Conservation (phyloP, 768 basidiomycete genomes). For the Auricularia sp. region DNA sequence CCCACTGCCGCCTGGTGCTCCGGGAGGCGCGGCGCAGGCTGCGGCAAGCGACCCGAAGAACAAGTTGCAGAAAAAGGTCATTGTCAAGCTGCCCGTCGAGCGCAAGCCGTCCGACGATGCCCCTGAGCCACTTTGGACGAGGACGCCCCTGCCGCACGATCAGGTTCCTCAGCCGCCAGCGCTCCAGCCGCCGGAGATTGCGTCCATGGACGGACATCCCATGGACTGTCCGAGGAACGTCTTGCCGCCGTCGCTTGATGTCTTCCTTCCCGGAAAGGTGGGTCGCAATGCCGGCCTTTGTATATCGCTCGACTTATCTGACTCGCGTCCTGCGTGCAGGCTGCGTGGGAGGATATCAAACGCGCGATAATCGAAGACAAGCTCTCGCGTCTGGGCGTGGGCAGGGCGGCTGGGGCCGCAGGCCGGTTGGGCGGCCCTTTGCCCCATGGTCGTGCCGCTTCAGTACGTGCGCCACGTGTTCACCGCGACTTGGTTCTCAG, state of each 20-base stretch:
- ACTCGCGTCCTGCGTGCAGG: slow-evolving; percentile 28
- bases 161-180: slow-evolving; percentile 23
- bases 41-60: slow-evolving; percentile 12
- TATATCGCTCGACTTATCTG: slow-evolving; percentile 7
- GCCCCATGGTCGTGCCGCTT: slow-evolving; percentile 77
- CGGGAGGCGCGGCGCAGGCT: slow-evolving; percentile 15
- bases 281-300: slow-evolving; percentile 11
- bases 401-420: slow-evolving; percentile 44
- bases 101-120: slow-evolving; percentile 25
- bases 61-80: slow-evolving; percentile 52
- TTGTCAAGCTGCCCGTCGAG: slow-evolving; percentile 68
- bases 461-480: slow-evolving; percentile 34
- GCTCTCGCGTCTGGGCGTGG: slow-evolving; percentile 69
- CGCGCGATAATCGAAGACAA: slow-evolving; percentile 71
- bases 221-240: slow-evolving; percentile 40
- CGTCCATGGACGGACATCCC: slow-evolving; percentile 49
- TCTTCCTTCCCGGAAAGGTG: slow-evolving; percentile 77
- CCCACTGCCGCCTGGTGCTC: slow-evolving; percentile 35
- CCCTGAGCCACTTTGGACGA: slow-evolving; percentile 45
- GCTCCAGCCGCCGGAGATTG: slow-evolving; percentile 22
- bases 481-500: not conserved
- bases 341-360: slow-evolving; percentile 65
- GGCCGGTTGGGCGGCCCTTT: slow-evolving; percentile 48
- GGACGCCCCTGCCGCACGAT: slow-evolving; percentile 39
- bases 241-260: slow-evolving; percentile 63